A percentile compares a stretch with the other conserved stretches of the same genome.
Evolutionary conservation across 2,329 filamentous ascomycete species (phyloP).

Genomic region (Arthrobotrys musiformis): DNA sequence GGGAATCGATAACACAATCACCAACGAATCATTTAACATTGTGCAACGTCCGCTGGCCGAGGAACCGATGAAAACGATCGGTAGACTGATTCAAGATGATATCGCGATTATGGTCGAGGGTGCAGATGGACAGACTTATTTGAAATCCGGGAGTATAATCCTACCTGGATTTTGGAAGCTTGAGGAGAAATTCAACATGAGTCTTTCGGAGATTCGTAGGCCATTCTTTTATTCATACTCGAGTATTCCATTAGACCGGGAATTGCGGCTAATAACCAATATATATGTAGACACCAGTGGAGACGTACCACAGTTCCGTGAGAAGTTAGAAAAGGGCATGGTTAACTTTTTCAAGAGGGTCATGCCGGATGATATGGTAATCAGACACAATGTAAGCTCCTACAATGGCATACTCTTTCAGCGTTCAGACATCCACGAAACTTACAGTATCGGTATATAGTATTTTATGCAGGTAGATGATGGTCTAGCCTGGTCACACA

Average conservation of each 20-base stretch:
- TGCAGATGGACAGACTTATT: constrained; percentile 80
- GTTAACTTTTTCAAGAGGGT: constrained; percentile 81
- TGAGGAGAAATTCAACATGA: constrained; percentile 83
- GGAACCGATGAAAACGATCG: constrained; percentile 80
- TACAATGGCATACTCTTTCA: not conserved
- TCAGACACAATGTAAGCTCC: constrained; percentile 61
- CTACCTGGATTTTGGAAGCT: constrained; percentile 86
- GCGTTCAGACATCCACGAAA: not conserved
- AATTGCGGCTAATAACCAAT: not conserved
- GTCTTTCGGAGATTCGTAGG: constrained; percentile 77
- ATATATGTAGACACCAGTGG: constrained; percentile 69
- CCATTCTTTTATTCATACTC: not conserved
- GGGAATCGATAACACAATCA: constrained; percentile 77
- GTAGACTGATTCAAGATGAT: constrained; percentile 81
- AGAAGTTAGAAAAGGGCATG: constrained; percentile 81
- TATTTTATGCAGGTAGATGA: constrained; percentile 92
- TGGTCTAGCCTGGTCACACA: constrained; percentile 77
- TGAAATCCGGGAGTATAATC: constrained; percentile 79
- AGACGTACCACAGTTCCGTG: constrained; percentile 76
- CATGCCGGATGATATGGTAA: constrained; percentile 73
- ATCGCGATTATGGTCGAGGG: constrained; percentile 84
- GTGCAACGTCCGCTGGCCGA: constrained; percentile 72
- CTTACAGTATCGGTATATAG: constrained; percentile 68
- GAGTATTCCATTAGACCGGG: not conserved
- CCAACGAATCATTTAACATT: constrained; percentile 78